Evolutionary conservation across 2,329 filamentous ascomycete genomes (phyloP), one percentile per base, ranked within the genome.

Genomic region (Scolecobasidium constrictum): DNA sequence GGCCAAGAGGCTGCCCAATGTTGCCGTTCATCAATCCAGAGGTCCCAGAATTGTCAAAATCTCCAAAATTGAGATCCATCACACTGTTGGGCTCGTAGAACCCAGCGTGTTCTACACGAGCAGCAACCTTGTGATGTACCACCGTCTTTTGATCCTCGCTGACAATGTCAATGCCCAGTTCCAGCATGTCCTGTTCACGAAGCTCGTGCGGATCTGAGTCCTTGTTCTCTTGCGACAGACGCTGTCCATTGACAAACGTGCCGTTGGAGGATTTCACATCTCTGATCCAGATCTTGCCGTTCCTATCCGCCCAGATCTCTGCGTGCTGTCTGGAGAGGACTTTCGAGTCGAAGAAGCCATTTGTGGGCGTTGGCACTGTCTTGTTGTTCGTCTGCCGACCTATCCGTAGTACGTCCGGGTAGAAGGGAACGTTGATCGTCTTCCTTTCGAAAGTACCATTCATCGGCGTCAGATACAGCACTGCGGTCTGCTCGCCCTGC

Each of bases 221-320:
- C 52, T 88, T 79, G 55, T 95, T 98, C 60, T 98, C 92, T 42
- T 80, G 85, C 2, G 92, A 96, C 46, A 98, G 63, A 21, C 92
- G 80, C 43, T 83, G 78, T 16, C 87, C 87, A 55, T 98, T 98
- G 52, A 98, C 90, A 62, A 98, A 98, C 1, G 92, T 98, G 46
- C 92, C 92, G 58, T 98, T 98, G 33, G 92, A 98, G 0, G 92
- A 96, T 64, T 96, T 98, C 53, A 98, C 84, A 64, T 98, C 92
- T 45, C 88, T 78, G 52, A 98, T 96, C 75, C 81, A 96, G 35
- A 98, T 83, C 59, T 94, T 94, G 42, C 88, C 88, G 48, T 66
- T 71, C 48, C 84, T 80, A 42, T 85, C 81, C 12, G 92, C 87
- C 78, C 87, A 96, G 28, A 98, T 83, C 60, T 98, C 92, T 26